Percentiles rank a stretch among this genome's conserved stretches.
These are phyloP conservation scores for Parmelia sp. DNA, from an alignment of 495 filamentous ascomycete species.

Conservation along the genomic window DNA sequence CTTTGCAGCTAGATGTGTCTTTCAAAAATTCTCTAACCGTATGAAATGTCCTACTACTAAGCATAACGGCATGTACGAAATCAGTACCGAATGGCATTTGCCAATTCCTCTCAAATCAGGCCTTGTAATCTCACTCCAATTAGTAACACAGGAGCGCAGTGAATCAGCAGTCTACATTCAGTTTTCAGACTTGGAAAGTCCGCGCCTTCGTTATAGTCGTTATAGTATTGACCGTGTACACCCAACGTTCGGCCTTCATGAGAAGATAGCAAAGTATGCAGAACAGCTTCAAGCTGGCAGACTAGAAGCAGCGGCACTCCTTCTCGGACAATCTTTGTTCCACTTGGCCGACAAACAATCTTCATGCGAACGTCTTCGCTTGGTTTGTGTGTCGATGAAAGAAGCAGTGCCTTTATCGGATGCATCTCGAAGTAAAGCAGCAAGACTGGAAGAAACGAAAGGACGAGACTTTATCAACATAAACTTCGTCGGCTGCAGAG, in stretches of 20 bases:
- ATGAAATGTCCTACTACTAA: background rate
- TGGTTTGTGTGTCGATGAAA: background rate
- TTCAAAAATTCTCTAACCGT: background rate
- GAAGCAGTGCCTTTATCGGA: background rate
- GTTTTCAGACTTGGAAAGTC: background rate
- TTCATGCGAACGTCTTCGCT: conserved; percentile 4
- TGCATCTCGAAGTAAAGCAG: background rate
- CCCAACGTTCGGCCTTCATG: conserved; percentile 13
- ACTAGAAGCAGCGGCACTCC: background rate
- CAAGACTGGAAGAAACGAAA: too few relatives aligned
- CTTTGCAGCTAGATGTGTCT: background rate
- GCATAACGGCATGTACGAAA: background rate
- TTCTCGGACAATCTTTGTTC: background rate
- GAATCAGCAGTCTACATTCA: background rate
- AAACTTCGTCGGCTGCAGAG: background rate
- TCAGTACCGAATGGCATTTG: background rate
- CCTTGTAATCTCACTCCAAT: background rate
- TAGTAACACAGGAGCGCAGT: background rate
- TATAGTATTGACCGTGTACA: background rate
- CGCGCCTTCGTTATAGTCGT: background rate
- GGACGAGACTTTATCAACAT: background rate
- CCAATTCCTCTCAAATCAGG: background rate
- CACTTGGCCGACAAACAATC: conserved; percentile 3
- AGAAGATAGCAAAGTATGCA: background rate
- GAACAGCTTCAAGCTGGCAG: background rate